Base-by-base conservation (phyloP, 1,284 basidiomycete genomes). In the Trichosporon inkin region DNA sequence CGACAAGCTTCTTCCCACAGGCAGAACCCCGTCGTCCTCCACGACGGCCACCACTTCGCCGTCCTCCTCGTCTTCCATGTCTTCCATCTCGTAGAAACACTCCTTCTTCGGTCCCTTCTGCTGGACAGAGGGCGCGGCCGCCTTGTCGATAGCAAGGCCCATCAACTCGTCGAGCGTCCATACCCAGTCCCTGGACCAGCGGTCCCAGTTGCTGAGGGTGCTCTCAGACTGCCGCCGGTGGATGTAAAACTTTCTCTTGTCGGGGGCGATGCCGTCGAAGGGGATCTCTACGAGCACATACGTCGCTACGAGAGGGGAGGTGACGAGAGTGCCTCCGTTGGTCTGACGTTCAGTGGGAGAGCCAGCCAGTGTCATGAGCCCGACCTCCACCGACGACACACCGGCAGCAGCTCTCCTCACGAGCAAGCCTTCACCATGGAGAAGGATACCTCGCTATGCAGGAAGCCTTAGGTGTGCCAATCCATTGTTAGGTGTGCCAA, bases 181-280 rank as follows among this genome's bases (percentile, higher is more conserved):
- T 6, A 24, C 28, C 44, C 44, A 49, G 16, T 49, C 44, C 6
- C 44, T 28, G 7, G 44, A 49, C 44, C 44, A 49, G 24, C 44
- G 44, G 44, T 49, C 44, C 44, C 44, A 49, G 24, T 49, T 49
- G 44, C 44, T 49, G 44, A 49, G 44, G 22, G 22, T 49, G 44
- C 44, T 49, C 16, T 49, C 44, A 10, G 19, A 49, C 10, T 10
- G 24, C 5, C 44, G 22, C 6, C 28, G 44, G 16, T 49, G 24
- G 44, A 49, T 49, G 44, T 49, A 49, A 8, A 49, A 49, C 24
- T 49, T 49, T 13, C 44, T 22, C 16, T 49, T 22, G 2, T 49
- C 44, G 1, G 44, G 44, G 3, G 22, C 16, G 6, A 16, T 49
- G 22, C 16, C 22, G 8, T 49, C 44, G 7, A 49, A 49, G 24